These are phyloP conservation scores for Nicotiana tabacum DNA, from an alignment of 257 asterid genomes.

Conservation along the genomic window DNA sequence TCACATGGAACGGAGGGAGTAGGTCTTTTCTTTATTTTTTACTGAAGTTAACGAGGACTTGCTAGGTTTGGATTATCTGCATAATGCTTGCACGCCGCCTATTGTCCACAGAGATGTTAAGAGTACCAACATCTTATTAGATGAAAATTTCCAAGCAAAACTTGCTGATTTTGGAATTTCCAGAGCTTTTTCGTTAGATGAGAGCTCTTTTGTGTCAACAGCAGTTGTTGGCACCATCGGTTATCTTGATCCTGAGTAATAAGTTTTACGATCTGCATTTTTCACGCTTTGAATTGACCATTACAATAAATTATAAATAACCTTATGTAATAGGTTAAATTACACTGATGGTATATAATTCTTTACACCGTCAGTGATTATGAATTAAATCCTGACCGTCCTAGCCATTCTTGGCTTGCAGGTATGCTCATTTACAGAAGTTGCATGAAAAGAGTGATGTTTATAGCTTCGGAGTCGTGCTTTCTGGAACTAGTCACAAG, in stretches of 20 bases:
- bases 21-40: not conserved
- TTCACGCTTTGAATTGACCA: not conserved
- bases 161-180: constrained; percentile 46
- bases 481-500: constrained; percentile 32
- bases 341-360: not conserved
- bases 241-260: constrained; percentile 42
- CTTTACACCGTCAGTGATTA: not conserved
- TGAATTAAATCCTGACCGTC: not conserved
- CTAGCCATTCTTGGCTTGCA: not conserved
- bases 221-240: constrained; percentile 30
- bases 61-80: constrained; percentile 43
- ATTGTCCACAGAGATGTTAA: constrained; percentile 46
- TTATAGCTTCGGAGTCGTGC: constrained; percentile 38
- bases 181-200: constrained; percentile 21
- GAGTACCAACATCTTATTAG: constrained; percentile 27
- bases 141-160: constrained; percentile 27
- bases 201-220: constrained; percentile 20
- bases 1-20: no score
- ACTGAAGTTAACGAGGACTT: not conserved
- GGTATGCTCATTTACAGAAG: constrained; percentile 5
- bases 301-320: not conserved
- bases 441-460: constrained; percentile 35
- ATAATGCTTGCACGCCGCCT: constrained; percentile 36
- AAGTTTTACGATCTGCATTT: not conserved
- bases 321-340: not conserved